Evolutionary conservation across 371 early-diverging fungal species (phyloP), one percentile per base, ranked within the genome.

Genomic region (Mortierella sp.): DNA sequence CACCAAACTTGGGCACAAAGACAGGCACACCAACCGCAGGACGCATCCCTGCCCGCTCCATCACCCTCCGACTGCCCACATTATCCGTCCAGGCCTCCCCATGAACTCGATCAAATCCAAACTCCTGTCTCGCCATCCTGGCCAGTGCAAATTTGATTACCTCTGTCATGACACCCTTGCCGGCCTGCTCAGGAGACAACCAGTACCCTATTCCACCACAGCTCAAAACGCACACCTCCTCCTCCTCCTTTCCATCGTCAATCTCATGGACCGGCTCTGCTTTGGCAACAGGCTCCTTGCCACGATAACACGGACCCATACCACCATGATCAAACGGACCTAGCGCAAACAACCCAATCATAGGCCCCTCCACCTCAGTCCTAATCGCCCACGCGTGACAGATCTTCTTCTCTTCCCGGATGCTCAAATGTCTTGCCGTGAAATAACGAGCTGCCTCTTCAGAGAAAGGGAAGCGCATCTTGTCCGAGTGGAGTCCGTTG

Each of bases 21-120:
- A 75, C 65, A 1, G 84, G 80, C 27, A 56, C 56, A 7, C 80
- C 77, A 21, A 27, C 41, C 0, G 35, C 72, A 5, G 24, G 75
- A 8, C 29, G 48, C 85, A 84, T 81, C 11, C 85, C 81, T 3
- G 79, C 74, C 16, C 38, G 29, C 70, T 78, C 77, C 85, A 84
- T 84, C 71, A 84, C 85, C 27, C 72, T 76, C 4, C 70, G 72
- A 38, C 81, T 84, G 4, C 70, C 81, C 55, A 54, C 27, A 32
- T 84, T 84, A 32, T 84, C 85, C 24, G 56, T 51, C 85, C 85
- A 84, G 0, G 78, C 75, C 58, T 81, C 81, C 4, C 74, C 79
- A 63, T 84, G 85, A 18, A 84, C 71, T 27, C 85, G 85, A 3
- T 84, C 79, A 21, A 74, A 84, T 3, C 78, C 79, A 74, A 84